phyloP scores from a whole-genome alignment of 2,329 filamentous ascomycete genomes.

The Orbilia brochopaga region DNA sequence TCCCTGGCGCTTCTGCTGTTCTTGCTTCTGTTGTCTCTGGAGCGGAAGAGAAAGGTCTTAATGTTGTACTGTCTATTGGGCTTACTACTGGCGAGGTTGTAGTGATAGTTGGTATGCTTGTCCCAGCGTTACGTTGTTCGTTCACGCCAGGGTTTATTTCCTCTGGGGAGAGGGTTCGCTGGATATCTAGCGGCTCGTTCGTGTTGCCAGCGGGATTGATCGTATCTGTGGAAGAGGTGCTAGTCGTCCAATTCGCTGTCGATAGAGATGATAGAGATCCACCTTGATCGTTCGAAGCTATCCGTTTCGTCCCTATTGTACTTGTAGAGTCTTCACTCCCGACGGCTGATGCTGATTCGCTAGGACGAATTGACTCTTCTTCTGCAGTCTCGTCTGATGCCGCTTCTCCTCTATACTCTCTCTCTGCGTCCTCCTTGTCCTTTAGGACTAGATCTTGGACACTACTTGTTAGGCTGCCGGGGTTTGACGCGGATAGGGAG shows the following conservation, averaged over 20 bases:
- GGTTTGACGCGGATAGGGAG: constrained; percentile 7
- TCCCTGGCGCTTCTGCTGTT: background rate
- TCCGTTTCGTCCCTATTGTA: constrained; percentile 21
- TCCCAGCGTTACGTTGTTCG: background rate
- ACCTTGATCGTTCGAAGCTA: constrained; percentile 9
- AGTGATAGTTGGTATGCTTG: constrained; percentile 28
- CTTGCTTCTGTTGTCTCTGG: background rate
- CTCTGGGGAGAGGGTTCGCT: constrained; percentile 11
- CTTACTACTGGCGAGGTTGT: constrained; percentile 25
- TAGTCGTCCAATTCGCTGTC: constrained; percentile 39
- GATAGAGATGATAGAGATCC: constrained; percentile 39
- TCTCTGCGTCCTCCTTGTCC: constrained; percentile 41
- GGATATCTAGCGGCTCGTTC: constrained; percentile 9
- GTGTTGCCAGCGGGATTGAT: constrained; percentile 1
- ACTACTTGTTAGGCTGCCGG: constrained; percentile 31
- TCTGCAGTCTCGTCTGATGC: constrained; percentile 20
- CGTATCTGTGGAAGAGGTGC: constrained; percentile 25
- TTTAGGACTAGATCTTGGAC: constrained; percentile 36
- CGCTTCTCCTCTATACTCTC: constrained; percentile 18
- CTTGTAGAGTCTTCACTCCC: constrained; percentile 9
- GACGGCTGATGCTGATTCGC: constrained; percentile 31
- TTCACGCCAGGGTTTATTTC: constrained; percentile 1
- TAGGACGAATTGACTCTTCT: constrained; percentile 25
- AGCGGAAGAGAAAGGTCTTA: background rate
- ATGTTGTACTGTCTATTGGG: background rate